Percentiles rank a stretch among this genome's conserved stretches.
These are phyloP conservation scores for Bipolaris sorokiniana DNA, from an alignment of 2,329 filamentous ascomycete species.

Conservation along the genomic window DNA sequence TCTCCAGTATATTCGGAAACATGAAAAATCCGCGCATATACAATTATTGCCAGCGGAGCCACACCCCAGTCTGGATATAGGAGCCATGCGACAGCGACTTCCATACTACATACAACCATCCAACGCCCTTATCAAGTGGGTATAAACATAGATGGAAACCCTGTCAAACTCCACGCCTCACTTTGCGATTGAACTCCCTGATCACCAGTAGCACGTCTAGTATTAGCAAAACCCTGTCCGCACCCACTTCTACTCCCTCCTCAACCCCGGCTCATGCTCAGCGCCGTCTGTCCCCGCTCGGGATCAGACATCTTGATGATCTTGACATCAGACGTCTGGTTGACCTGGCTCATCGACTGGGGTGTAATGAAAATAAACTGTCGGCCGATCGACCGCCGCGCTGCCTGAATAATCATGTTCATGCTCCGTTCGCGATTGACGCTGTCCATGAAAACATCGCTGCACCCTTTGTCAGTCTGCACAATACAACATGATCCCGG, in stretches of 20 bases:
- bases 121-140: conserved; percentile 22
- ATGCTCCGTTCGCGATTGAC: conserved; percentile 94
- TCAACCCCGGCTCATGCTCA: conserved; percentile 39
- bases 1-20: neutral
- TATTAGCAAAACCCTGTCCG: neutral
- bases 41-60: no score
- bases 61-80: neutral
- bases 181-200: neutral
- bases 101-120: neutral
- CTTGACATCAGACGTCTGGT: conserved; percentile 69
- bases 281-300: conserved; percentile 57
- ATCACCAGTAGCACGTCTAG: neutral
- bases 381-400: conserved; percentile 82
- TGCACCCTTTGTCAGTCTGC: conserved; percentile 35
- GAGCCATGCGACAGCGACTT: neutral
- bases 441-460: conserved; percentile 98
- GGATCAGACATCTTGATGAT: conserved; percentile 71
- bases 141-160: conserved; percentile 26
- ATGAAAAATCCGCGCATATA: neutral
- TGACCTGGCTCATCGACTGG: conserved; percentile 69
- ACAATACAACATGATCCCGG: neutral
- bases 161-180: neutral
- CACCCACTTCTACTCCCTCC: neutral
- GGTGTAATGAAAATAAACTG: conserved; percentile 98
- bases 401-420: conserved; percentile 88